A percentile compares a stretch with the other conserved stretches of the same genome.
These are phyloP conservation scores for Massospora cicadina DNA, from an alignment of 371 early-diverging fungal genomes.

Conservation along the genomic window DNA sequence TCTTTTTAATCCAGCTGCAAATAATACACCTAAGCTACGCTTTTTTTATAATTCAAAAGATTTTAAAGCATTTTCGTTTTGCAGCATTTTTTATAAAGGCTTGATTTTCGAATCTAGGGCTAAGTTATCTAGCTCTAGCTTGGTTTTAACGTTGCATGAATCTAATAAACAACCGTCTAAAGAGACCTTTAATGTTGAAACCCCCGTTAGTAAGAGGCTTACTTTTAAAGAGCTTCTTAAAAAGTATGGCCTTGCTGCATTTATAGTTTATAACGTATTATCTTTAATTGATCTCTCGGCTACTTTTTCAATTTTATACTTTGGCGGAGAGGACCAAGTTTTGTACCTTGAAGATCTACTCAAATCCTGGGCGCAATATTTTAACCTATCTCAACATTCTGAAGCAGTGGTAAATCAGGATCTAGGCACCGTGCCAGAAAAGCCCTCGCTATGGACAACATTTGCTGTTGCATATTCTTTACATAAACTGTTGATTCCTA, in stretches of 20 bases:
- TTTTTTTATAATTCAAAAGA: too few species aligned
- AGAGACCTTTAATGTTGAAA: too few species aligned
- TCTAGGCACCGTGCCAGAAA: constrained; percentile 11
- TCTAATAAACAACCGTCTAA: too few species aligned
- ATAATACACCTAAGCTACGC: too few species aligned
- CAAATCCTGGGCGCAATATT: neutral
- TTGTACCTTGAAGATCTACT: constrained; percentile 17
- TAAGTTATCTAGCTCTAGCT: too few species aligned
- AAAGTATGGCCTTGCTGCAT: constrained; percentile 21
- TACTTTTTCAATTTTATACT: constrained; percentile 19
- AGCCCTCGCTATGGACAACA: constrained; percentile 19
- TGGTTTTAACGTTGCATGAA: too few species aligned
- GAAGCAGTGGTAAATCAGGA: neutral
- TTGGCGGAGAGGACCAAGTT: constrained; percentile 22
- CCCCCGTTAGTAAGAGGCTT: constrained; percentile 14
- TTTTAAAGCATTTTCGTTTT: too few species aligned
- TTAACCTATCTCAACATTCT: neutral
- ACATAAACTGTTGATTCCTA: constrained; percentile 22
- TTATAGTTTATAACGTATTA: constrained; percentile 19
- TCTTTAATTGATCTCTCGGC: constrained; percentile 20
- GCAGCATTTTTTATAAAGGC: too few species aligned
- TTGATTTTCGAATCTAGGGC: too few species aligned
- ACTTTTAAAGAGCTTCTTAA: constrained; percentile 18
- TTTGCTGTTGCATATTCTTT: constrained; percentile 25
- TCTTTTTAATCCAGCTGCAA: too few species aligned